Evolutionary conservation across 1,139 yeast species (phyloP).

Genomic region (Lodderomyces jiufengensis): DNA sequence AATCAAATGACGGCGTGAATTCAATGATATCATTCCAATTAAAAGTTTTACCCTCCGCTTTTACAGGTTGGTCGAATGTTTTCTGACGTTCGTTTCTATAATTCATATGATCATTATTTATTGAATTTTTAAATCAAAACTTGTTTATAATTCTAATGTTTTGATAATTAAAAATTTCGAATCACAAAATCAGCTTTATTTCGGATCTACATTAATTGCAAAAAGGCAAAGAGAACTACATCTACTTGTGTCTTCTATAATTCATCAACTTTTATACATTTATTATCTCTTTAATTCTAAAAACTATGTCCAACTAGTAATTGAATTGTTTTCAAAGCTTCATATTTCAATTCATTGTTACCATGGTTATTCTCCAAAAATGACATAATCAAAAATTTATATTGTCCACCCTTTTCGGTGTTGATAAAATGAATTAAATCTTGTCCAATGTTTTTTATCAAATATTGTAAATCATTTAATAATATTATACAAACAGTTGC

Average conservation of each 20-base stretch:
- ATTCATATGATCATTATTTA: slow-evolving; percentile 15
- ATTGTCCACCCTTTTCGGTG: slow-evolving; percentile 52
- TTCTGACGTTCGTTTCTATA: slow-evolving; percentile 16
- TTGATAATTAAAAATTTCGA: not conserved
- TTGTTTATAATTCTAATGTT: slow-evolving; percentile 4
- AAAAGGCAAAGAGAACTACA: too few species aligned
- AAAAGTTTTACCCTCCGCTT: slow-evolving; percentile 12
- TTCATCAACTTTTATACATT: too few species aligned
- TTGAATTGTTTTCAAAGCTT: slow-evolving; percentile 93
- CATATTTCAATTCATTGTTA: slow-evolving; percentile 87
- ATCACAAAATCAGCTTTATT: too few species aligned
- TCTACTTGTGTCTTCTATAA: too few species aligned
- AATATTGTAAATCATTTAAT: slow-evolving; percentile 52
- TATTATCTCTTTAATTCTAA: too few species aligned
- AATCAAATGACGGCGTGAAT: slow-evolving; percentile 1
- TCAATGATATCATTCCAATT: slow-evolving; percentile 15
- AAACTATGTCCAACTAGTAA: slow-evolving; percentile 71
- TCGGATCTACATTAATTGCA: too few species aligned
- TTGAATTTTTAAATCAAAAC: slow-evolving; percentile 29
- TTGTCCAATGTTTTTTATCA: slow-evolving; percentile 41
- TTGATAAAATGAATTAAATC: slow-evolving; percentile 75
- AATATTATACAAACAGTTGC: slow-evolving; percentile 36
- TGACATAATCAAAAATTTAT: slow-evolving; percentile 75
- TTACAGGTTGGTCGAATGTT: slow-evolving; percentile 16
- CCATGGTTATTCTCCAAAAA: slow-evolving; percentile 65